Evolutionary conservation across 75 land plant genomes (phyloP).

Genomic region (Chamaecyparis obtusa): DNA sequence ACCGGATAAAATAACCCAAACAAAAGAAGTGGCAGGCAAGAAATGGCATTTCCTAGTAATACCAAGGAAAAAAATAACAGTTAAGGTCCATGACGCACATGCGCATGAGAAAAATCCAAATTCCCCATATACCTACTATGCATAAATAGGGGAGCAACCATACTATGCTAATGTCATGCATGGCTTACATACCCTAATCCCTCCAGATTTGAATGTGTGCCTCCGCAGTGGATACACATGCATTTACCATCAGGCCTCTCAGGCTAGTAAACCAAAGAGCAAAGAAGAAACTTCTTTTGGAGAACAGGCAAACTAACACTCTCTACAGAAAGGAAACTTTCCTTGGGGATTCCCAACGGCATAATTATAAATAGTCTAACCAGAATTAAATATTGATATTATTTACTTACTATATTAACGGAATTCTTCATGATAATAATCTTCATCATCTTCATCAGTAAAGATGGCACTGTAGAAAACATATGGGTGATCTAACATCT

Average conservation of each 20-base stretch:
- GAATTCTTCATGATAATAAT: constrained; percentile 83
- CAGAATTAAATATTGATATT: neutral
- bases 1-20: neutral
- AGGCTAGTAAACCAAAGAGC: no score
- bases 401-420: constrained; percentile 30
- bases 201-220: no score
- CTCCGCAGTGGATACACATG: no score
- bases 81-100: neutral
- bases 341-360: neutral
- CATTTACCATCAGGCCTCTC: no score
- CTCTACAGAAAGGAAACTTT: neutral
- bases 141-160: no score
- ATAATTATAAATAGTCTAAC: neutral
- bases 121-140: no score
- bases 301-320: neutral
- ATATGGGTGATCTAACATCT: constrained; percentile 89
- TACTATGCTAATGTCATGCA: no score
- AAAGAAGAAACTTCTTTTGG: neutral
- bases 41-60: neutral
- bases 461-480: constrained; percentile 88
- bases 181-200: no score
- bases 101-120: neutral
- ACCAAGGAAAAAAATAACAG: neutral
- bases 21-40: neutral
- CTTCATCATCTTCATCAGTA: constrained; percentile 70